A percentile compares a stretch with the other conserved stretches of the same genome.
phyloP scores from a whole-genome alignment of 257 asterid species.

The Rehmannia glutinosa region DNA sequence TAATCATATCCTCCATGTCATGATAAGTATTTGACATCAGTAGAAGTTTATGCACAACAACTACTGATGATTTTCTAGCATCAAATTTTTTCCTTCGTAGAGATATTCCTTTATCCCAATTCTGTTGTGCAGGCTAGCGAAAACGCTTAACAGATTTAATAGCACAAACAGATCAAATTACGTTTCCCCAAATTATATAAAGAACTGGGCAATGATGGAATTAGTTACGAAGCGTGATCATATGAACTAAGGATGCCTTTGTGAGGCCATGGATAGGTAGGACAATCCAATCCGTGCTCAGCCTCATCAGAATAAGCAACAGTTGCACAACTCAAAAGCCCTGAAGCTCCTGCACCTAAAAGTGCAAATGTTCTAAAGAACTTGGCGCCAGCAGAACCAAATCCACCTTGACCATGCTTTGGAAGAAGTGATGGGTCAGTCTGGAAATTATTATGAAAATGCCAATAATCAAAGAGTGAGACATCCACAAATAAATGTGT shows the following conservation, averaged over 20 bases:
- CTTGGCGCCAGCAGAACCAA: slow-evolving; percentile 29
- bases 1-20: no score
- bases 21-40: background rate
- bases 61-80: background rate
- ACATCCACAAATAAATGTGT: background rate
- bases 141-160: background rate
- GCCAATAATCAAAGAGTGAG: background rate
- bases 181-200: background rate
- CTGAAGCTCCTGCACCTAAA: slow-evolving; percentile 55
- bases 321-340: slow-evolving; percentile 45
- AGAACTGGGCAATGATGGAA: background rate
- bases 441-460: slow-evolving; percentile 23
- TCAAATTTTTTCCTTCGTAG: background rate
- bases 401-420: slow-evolving; percentile 34
- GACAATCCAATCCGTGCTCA: slow-evolving; percentile 56
- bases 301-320: slow-evolving; percentile 59
- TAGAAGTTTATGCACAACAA: background rate
- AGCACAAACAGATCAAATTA: background rate
- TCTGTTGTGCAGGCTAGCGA: background rate
- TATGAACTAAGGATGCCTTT: slow-evolving; percentile 62
- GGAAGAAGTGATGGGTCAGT: slow-evolving; percentile 18
- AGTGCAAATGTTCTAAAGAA: slow-evolving; percentile 36
- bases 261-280: slow-evolving; percentile 72
- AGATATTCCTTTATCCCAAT: background rate
- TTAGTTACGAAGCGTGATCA: slow-evolving; percentile 67